Conservation (phyloP, 768 basidiomycete genomes). For the Tylopilus vinaceipallidus region DNA sequence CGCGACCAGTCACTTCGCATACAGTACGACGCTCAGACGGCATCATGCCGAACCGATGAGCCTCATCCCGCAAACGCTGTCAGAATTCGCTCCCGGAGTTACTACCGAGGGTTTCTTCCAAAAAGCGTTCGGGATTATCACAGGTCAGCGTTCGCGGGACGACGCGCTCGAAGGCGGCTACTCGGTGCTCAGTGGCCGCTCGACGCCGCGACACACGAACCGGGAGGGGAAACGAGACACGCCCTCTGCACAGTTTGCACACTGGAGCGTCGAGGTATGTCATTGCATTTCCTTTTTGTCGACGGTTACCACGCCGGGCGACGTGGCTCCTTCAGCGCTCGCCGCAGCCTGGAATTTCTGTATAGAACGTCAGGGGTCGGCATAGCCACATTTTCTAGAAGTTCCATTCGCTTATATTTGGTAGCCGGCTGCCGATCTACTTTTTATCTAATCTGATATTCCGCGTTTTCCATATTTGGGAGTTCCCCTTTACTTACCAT, state of each 20-base stretch:
- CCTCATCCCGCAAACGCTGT: slow-evolving; percentile 39
- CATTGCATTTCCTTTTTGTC: neutral
- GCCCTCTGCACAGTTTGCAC: slow-evolving; percentile 67
- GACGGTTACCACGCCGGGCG: neutral
- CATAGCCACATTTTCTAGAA: slow-evolving; percentile 12
- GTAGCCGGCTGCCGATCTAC: neutral
- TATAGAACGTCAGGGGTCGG: slow-evolving; percentile 8
- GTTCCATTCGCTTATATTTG: neutral
- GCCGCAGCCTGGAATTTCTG: slow-evolving; percentile 1
- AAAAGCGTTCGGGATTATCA: slow-evolving; percentile 33
- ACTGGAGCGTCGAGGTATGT: slow-evolving; percentile 61
- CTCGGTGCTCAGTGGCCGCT: slow-evolving; percentile 27
- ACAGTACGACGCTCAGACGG: slow-evolving; percentile 75
- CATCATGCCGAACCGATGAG: slow-evolving; percentile 50
- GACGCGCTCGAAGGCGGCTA: slow-evolving; percentile 41
- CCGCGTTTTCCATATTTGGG: neutral
- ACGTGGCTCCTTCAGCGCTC: neutral
- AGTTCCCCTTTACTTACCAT: slow-evolving; percentile 4
- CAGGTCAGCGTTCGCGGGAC: slow-evolving; percentile 23
- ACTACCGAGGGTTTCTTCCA: slow-evolving; percentile 55
- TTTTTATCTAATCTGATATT: neutral
- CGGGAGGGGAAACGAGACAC: slow-evolving; percentile 44
- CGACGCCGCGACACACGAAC: slow-evolving; percentile 12
- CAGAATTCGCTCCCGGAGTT: slow-evolving; percentile 32
- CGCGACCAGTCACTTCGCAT: slow-evolving; percentile 75